These are phyloP conservation scores for Coemansia reversa DNA, from an alignment of 192 early-diverging fungal species.

Conservation along the genomic window DNA sequence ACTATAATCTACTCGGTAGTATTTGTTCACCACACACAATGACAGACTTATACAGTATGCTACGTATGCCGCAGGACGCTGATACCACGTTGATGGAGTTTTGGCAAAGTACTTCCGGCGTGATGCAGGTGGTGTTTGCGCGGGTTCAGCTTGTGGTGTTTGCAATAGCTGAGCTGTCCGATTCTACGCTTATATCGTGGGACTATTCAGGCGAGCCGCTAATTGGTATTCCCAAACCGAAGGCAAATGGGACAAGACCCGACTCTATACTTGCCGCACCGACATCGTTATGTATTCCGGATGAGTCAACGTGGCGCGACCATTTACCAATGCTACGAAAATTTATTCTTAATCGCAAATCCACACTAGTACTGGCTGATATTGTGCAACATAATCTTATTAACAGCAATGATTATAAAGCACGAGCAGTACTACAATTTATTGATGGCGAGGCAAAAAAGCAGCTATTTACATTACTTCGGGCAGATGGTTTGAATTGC, in stretches of 20 bases:
- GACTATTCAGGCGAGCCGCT: conserved; percentile 4
- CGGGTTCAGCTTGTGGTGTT: conserved; percentile 15
- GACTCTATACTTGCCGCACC: neutral
- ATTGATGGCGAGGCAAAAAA: neutral
- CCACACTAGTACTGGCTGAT: conserved; percentile 6
- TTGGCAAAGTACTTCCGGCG: conserved; percentile 3
- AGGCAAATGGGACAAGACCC: neutral
- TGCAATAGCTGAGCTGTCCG: neutral
- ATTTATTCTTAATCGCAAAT: neutral
- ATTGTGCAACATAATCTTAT: neutral
- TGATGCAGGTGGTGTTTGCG: conserved; percentile 16
- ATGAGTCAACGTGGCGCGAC: conserved; percentile 19
- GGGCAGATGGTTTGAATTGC: conserved; percentile 3
- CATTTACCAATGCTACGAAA: conserved; percentile 16
- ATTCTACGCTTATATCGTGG: conserved; percentile 14
- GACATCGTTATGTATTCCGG: conserved; percentile 13
- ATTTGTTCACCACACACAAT: neutral
- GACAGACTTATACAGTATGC: neutral
- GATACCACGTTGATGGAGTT: conserved; percentile 3
- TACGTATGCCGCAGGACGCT: neutral
- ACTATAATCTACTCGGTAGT: conserved; percentile 12
- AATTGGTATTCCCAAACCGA: neutral
- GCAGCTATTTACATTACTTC: neutral
- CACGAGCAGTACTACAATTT: conserved; percentile 8
- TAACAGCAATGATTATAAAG: neutral